Evolutionary conservation across 1,139 yeast species (phyloP).

Genomic region (Saccharomyces uvarum): DNA sequence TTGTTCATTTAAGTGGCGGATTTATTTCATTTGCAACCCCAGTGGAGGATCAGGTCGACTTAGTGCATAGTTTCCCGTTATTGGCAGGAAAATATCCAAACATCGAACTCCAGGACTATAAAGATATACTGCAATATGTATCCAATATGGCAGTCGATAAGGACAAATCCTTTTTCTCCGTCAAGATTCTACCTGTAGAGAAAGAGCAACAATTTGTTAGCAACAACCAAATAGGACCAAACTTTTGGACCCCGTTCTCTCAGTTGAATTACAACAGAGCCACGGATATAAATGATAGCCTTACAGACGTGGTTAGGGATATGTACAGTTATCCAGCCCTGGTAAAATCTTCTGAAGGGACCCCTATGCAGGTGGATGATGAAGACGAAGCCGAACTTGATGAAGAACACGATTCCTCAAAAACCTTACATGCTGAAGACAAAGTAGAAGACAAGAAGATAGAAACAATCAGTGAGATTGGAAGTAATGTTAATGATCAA

Average conservation of each 20-base stretch:
- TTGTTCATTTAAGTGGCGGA: slow-evolving; percentile 36
- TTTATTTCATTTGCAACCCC: slow-evolving; percentile 21
- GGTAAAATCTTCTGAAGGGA: neutral
- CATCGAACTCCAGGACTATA: slow-evolving; percentile 9
- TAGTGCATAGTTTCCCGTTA: slow-evolving; percentile 17
- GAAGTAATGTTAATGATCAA: neutral
- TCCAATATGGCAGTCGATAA: slow-evolving; percentile 11
- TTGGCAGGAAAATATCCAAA: slow-evolving; percentile 18
- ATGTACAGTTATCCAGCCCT: slow-evolving; percentile 19
- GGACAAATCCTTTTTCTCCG: slow-evolving; percentile 34
- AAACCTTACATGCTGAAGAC: neutral
- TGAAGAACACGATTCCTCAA: neutral
- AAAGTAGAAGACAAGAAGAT: neutral
- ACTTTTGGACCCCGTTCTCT: slow-evolving; percentile 38
- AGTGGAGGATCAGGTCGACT: slow-evolving; percentile 1
- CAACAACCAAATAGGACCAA: slow-evolving; percentile 21
- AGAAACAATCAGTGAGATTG: neutral
- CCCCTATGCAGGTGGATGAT: neutral
- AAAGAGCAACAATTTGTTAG: slow-evolving; percentile 6
- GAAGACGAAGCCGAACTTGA: neutral
- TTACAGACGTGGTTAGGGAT: slow-evolving; percentile 22
- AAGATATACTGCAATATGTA: slow-evolving; percentile 14
- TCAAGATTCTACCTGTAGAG: slow-evolving; percentile 33
- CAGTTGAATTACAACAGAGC: slow-evolving; percentile 14
- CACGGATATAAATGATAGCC: slow-evolving; percentile 13